A percentile compares a stretch with the other conserved stretches of the same genome.
Conservation (phyloP, 2,329 filamentous ascomycete species). For the Aspergillus ruber region DNA sequence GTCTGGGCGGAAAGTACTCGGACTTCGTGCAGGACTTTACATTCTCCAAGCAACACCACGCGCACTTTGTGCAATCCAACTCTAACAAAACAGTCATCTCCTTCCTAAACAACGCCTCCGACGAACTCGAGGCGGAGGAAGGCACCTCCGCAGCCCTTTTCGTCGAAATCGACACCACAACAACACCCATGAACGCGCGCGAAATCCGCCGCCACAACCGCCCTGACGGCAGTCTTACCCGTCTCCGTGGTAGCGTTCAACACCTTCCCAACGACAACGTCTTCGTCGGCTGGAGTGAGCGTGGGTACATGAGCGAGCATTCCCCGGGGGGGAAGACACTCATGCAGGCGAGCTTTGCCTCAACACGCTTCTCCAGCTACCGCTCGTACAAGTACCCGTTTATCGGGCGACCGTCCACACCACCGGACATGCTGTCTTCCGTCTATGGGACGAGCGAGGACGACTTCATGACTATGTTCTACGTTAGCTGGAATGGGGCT, state of each 20-base stretch:
- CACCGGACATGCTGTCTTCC: conserved; percentile 27
- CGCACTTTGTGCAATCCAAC: conserved; percentile 26
- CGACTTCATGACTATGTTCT: conserved; percentile 19
- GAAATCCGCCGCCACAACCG: conserved; percentile 25
- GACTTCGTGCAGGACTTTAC: conserved; percentile 28
- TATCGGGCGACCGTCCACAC: conserved; percentile 24
- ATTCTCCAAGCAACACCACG: conserved; percentile 35
- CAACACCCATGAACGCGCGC: conserved; percentile 21
- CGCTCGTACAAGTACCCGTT: conserved; percentile 36
- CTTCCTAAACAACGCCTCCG: conserved; percentile 30
- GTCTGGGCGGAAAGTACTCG: conserved; percentile 29
- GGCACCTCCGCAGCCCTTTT: conserved; percentile 24
- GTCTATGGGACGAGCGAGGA: conserved; percentile 21
- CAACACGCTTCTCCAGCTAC: conserved; percentile 32
- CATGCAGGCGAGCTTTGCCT: conserved; percentile 32
- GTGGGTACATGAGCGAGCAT: conserved; percentile 32
- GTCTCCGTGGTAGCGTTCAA: conserved; percentile 31
- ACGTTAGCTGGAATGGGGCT: conserved; percentile 44
- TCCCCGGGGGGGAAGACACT: conserved; percentile 27
- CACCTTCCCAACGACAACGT: conserved; percentile 30
- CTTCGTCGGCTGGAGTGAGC: conserved; percentile 32
- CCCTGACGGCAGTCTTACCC: conserved; percentile 28
- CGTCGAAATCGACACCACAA: conserved; percentile 23
- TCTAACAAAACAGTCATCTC: conserved; percentile 25
- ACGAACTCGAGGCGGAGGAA: conserved; percentile 24